phyloP scores from a whole-genome alignment of 164 flowering plant species.

The Aristolochia californica region DNA sequence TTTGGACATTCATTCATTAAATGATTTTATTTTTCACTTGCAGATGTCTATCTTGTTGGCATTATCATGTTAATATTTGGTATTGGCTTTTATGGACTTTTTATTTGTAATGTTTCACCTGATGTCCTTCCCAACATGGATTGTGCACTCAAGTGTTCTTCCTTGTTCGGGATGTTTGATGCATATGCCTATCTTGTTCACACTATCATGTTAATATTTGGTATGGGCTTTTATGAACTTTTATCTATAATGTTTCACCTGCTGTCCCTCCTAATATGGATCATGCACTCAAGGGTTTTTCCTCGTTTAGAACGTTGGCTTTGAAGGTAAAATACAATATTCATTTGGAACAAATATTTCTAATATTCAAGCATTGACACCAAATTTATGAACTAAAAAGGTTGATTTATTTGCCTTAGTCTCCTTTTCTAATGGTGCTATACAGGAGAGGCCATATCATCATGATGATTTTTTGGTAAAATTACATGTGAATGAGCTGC shows the following conservation, averaged over 20 bases:
- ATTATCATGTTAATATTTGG: slow-evolving; percentile 95
- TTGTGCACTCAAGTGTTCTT: slow-evolving; percentile 76
- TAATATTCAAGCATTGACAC: neutral
- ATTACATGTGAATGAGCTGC: no score
- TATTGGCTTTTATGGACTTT: slow-evolving; percentile 89
- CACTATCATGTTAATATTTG: slow-evolving; percentile 93
- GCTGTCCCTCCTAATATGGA: slow-evolving; percentile 40
- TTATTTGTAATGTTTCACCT: slow-evolving; percentile 61
- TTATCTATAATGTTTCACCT: slow-evolving; percentile 62
- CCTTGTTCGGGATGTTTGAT: slow-evolving; percentile 95
- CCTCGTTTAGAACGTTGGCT: slow-evolving; percentile 95
- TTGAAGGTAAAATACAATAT: slow-evolving; percentile 41
- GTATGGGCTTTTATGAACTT: slow-evolving; percentile 88
- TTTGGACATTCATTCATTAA: no score
- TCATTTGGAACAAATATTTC: slow-evolving; percentile 24
- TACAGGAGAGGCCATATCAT: slow-evolving; percentile 93
- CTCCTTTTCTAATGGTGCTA: no score
- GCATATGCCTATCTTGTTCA: slow-evolving; percentile 96
- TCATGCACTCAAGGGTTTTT: slow-evolving; percentile 76
- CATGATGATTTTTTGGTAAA: slow-evolving; percentile 87
- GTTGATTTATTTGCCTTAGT: no score
- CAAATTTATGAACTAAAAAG: no score
- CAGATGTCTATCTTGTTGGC: slow-evolving; percentile 97
- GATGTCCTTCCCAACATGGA: slow-evolving; percentile 37
- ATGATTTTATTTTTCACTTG: neutral